phyloP scores from a whole-genome alignment of 2,329 filamentous ascomycete species.

The Phoma herbarum region DNA sequence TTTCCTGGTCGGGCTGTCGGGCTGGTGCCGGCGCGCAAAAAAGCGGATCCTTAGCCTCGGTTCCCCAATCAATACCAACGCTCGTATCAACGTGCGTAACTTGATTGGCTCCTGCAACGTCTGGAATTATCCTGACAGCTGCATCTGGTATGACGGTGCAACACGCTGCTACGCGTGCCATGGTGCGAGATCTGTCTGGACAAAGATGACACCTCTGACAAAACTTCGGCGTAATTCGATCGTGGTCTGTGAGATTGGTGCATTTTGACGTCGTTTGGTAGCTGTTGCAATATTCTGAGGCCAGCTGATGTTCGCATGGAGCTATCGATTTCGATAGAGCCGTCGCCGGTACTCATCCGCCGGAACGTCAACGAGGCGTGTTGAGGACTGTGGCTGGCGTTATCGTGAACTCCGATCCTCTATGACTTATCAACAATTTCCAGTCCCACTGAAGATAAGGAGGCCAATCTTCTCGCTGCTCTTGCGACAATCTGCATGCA shows the following conservation, averaged over 20 bases:
- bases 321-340: conserved; percentile 18
- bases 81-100: conserved; percentile 21
- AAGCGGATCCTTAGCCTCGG: conserved; percentile 16
- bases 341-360: conserved; percentile 6
- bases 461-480: conserved; percentile 1
- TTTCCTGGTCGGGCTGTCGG: conserved; percentile 22
- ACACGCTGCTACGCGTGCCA: conserved; percentile 23
- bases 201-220: conserved; percentile 16
- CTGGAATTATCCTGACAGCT: conserved; percentile 14
- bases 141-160: conserved; percentile 16
- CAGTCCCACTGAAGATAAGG: conserved; percentile 16
- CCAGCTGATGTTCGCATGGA: conserved; percentile 24
- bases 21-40: conserved; percentile 11
- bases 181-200: conserved; percentile 22
- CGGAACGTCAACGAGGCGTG: conserved; percentile 1
- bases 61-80: conserved; percentile 14
- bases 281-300: conserved; percentile 11
- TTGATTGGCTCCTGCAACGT: conserved; percentile 19
- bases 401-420: conserved; percentile 6
- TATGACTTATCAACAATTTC: conserved; percentile 11
- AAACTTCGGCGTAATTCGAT: conserved; percentile 19
- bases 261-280: conserved; percentile 26
- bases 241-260: conserved; percentile 19
- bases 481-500: conserved; percentile 11
- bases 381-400: conserved; percentile 17